Percentiles rank a stretch among this genome's conserved stretches.
Conservation (phyloP, 441 rosid species). For the Erodium chrysanthum region DNA sequence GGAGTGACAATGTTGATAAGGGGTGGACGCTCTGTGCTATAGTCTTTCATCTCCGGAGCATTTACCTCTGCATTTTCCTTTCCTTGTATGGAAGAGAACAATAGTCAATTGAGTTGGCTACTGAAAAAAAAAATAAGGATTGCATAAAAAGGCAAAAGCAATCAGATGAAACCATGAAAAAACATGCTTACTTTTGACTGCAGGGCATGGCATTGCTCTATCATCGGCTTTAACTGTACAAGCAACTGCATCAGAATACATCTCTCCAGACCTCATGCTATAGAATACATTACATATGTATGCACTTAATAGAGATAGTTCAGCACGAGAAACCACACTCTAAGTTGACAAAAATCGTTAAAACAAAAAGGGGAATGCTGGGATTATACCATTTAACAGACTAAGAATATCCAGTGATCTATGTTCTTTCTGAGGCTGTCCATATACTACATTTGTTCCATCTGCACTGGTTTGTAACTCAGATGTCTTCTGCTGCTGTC, state of each 20-base stretch:
- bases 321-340: not conserved
- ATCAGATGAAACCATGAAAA: not conserved
- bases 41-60: conserved; percentile 18
- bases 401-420: conserved; percentile 71
- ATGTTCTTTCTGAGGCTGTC: conserved; percentile 29
- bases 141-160: not conserved
- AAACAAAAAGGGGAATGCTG: not conserved
- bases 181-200: not conserved
- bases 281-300: not conserved
- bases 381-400: conserved; percentile 26
- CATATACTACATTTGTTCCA: conserved; percentile 18
- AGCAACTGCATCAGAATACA: not conserved
- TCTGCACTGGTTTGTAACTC: conserved; percentile 29
- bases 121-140: conserved; percentile 7
- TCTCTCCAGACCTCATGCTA: not conserved
- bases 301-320: not conserved
- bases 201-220: not conserved
- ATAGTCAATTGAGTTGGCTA: conserved; percentile 7
- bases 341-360: not conserved
- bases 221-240: not conserved
- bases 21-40: conserved; percentile 17
- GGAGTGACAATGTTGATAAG: conserved; percentile 14
- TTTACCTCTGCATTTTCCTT: conserved; percentile 16
- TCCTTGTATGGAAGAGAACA: conserved; percentile 18
- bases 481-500: conserved; percentile 34